Evolutionary conservation across 164 flowering plant species (phyloP).

Genomic region (Tinospora cordifolia): DNA sequence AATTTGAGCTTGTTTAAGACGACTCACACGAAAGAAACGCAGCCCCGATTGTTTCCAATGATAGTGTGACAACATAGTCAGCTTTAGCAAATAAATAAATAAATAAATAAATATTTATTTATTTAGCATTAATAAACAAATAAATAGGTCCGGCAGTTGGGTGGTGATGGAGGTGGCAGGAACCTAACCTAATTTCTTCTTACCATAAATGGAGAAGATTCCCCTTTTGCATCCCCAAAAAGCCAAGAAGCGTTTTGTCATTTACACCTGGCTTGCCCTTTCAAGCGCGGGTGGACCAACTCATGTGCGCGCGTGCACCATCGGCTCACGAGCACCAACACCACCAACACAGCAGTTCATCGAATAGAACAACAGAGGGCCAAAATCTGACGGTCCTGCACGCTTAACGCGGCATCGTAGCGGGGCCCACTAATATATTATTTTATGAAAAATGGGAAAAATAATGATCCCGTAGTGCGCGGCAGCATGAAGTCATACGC

Average conservation of each 20-base stretch:
- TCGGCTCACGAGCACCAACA: neutral
- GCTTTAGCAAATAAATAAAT: neutral
- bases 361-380: too few species aligned
- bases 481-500: conserved; percentile 3
- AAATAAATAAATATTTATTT: too few species aligned
- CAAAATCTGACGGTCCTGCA: neutral
- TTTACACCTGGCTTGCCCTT: neutral
- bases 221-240: conserved; percentile 10
- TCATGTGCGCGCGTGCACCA: conserved; percentile 19
- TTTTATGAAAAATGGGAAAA: neutral
- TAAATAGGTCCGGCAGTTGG: conserved; percentile 1
- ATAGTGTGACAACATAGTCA: conserved; percentile 3
- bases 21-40: neutral
- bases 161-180: neutral
- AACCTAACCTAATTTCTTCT: neutral
- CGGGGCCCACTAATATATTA: too few species aligned
- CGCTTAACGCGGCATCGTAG: neutral
- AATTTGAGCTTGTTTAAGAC: neutral
- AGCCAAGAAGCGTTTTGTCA: conserved; percentile 5
- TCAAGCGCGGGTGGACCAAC: conserved; percentile 11
- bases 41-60: neutral
- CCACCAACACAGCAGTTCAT: too few species aligned
- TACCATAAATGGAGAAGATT: conserved; percentile 21
- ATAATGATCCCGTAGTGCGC: neutral
- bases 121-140: neutral